These are phyloP conservation scores for Yamadazyma kitorensis DNA, from an alignment of 805 yeast genomes.

Conservation along the genomic window DNA sequence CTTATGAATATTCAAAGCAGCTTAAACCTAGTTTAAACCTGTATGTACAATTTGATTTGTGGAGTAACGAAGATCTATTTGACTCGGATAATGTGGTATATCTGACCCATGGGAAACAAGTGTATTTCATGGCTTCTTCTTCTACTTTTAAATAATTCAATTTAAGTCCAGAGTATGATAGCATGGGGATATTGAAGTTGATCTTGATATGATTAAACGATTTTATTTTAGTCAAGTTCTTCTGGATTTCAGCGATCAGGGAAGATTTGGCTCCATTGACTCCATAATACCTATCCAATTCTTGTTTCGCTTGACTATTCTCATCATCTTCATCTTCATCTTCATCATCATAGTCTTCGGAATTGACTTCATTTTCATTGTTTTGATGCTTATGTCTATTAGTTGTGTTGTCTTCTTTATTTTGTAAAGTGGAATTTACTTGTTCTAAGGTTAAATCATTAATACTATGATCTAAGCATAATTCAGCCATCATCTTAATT, in stretches of 20 bases:
- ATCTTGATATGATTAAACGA: slow-evolving; percentile 24
- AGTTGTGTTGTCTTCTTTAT: slow-evolving; percentile 1
- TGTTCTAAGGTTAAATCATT: slow-evolving; percentile 4
- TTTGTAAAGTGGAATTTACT: slow-evolving; percentile 5
- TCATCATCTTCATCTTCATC: slow-evolving; percentile 15
- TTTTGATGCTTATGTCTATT: neutral
- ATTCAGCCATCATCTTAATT: slow-evolving; percentile 56
- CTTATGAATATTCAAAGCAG: slow-evolving; percentile 14
- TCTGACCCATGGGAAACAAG: slow-evolving; percentile 79
- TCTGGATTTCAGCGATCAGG: slow-evolving; percentile 20
- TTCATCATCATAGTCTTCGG: neutral
- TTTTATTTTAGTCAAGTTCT: slow-evolving; percentile 10
- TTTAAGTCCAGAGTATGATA: slow-evolving; percentile 63
- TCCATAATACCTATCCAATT: slow-evolving; percentile 30
- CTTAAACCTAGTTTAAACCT: slow-evolving; percentile 22
- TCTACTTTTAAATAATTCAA: slow-evolving; percentile 64
- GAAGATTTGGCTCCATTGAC: slow-evolving; percentile 34
- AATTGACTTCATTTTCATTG: no score
- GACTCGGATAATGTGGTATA: slow-evolving; percentile 12
- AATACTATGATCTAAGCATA: slow-evolving; percentile 15
- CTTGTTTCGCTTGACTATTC: slow-evolving; percentile 27
- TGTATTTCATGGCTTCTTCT: slow-evolving; percentile 58
- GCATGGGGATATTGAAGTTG: slow-evolving; percentile 40
- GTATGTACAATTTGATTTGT: slow-evolving; percentile 14
- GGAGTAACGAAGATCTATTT: neutral